phyloP scores from a whole-genome alignment of 345 rosid genomes.

The Brassica rapa region DNA sequence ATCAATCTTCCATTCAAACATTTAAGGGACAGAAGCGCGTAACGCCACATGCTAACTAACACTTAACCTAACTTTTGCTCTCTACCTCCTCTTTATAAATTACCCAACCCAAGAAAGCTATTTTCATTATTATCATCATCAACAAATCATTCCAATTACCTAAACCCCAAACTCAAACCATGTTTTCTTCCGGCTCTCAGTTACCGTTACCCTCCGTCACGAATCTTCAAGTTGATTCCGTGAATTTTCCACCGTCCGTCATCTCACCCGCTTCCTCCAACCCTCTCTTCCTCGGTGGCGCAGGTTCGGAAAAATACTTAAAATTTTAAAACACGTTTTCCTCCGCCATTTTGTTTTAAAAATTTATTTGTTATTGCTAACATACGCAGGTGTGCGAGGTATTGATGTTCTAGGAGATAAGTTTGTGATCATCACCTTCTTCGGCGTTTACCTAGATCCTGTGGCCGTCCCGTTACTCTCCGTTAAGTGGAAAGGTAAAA shows the following conservation, averaged over 20 bases:
- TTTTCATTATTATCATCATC: neutral
- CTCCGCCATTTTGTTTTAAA: neutral
- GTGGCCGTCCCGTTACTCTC: constrained; percentile 59
- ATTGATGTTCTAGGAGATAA: constrained; percentile 67
- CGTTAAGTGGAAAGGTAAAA: constrained; percentile 74
- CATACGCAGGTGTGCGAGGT: constrained; percentile 70
- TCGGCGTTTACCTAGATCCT: constrained; percentile 73
- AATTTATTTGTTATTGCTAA: too few relatives aligned
- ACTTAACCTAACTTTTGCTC: too few relatives aligned
- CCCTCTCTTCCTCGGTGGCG: constrained; percentile 80
- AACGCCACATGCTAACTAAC: too few relatives aligned
- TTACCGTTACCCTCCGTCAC: constrained; percentile 37
- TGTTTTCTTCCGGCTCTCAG: constrained; percentile 14
- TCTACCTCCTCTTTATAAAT: too few relatives aligned
- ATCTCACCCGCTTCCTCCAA: constrained; percentile 70
- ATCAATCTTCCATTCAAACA: too few relatives aligned
- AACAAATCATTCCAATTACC: neutral
- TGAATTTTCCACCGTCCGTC: constrained; percentile 56
- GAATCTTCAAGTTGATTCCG: constrained; percentile 51
- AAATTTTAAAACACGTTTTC: too few relatives aligned
- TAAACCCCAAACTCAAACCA: constrained; percentile 9
- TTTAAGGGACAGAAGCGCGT: too few relatives aligned
- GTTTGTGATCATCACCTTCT: constrained; percentile 75
- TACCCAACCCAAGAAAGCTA: too few relatives aligned
- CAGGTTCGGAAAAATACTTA: constrained; percentile 45